Percentiles rank a stretch among this genome's conserved stretches.
These are phyloP conservation scores for Tulasnella calospora DNA, from an alignment of 768 basidiomycete species.

Conservation along the genomic window DNA sequence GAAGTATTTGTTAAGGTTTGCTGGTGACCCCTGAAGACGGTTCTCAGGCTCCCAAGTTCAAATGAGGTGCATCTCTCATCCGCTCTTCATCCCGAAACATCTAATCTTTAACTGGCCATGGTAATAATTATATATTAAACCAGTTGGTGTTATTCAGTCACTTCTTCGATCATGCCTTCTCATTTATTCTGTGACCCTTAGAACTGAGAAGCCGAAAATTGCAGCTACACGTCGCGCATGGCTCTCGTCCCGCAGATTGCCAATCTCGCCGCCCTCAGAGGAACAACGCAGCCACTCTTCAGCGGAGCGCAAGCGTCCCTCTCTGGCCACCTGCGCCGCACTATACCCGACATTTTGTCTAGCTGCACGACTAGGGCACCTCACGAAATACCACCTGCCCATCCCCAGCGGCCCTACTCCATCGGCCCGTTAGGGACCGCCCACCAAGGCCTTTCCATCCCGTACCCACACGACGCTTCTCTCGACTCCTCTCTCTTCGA, in stretches of 20 bases:
- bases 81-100: neutral
- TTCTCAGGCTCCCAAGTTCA: neutral
- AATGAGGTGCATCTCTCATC: neutral
- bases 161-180: neutral
- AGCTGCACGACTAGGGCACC: neutral
- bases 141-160: neutral
- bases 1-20: neutral
- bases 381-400: neutral
- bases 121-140: neutral
- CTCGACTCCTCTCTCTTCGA: slow-evolving; percentile 6
- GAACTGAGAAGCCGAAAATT: neutral
- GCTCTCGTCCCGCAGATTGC: neutral
- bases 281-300: neutral
- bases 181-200: neutral
- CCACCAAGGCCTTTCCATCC: slow-evolving; percentile 16
- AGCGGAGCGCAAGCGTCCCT: neutral
- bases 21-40: neutral
- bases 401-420: neutral
- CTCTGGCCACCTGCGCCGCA: neutral
- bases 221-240: neutral
- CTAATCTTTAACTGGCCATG: neutral
- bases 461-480: slow-evolving; percentile 8
- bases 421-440: neutral
- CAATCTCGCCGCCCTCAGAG: neutral
- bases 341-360: neutral